Conservation (phyloP, 2,329 filamentous ascomycete genomes). For the Xylariaceae sp. region DNA sequence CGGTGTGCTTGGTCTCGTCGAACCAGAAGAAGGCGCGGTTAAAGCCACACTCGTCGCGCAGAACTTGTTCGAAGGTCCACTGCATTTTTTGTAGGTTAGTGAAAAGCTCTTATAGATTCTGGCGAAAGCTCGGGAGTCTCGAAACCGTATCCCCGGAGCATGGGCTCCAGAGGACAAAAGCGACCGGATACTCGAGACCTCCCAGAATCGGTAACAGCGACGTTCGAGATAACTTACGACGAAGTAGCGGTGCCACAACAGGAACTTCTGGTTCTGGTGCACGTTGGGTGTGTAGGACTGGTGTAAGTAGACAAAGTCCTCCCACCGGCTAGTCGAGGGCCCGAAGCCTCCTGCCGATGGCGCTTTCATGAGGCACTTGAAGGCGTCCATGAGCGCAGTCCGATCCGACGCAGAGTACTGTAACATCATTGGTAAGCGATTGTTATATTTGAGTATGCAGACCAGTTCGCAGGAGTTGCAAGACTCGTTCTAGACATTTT, state of each 20-base stretch:
- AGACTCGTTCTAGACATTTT: too few relatives aligned
- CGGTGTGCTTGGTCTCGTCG: slow-evolving; percentile 31
- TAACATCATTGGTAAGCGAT: too few relatives aligned
- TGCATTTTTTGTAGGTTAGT: too few relatives aligned
- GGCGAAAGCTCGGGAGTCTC: too few relatives aligned
- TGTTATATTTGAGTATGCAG: too few relatives aligned
- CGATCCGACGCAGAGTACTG: slow-evolving; percentile 27
- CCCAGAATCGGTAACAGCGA: too few relatives aligned
- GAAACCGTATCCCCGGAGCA: too few relatives aligned
- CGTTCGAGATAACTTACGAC: too few relatives aligned
- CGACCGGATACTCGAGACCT: too few relatives aligned
- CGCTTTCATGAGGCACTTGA: slow-evolving; percentile 25
- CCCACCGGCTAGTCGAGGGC: slow-evolving; percentile 26
- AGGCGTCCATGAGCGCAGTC: slow-evolving; percentile 22
- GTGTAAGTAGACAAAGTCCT: slow-evolving; percentile 29
- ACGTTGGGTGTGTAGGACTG: slow-evolving; percentile 27
- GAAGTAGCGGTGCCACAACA: slow-evolving; percentile 31
- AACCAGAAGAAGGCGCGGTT: slow-evolving; percentile 28
- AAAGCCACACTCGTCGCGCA: slow-evolving; percentile 30
- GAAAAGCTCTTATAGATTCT: too few relatives aligned
- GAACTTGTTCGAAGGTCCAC: slow-evolving; percentile 25
- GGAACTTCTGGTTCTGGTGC: slow-evolving; percentile 30
- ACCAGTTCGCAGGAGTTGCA: too few relatives aligned
- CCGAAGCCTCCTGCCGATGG: slow-evolving; percentile 22
- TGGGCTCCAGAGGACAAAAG: too few relatives aligned